These are phyloP conservation scores for Pholiota microspora DNA, from an alignment of 768 basidiomycete species.

Conservation along the genomic window DNA sequence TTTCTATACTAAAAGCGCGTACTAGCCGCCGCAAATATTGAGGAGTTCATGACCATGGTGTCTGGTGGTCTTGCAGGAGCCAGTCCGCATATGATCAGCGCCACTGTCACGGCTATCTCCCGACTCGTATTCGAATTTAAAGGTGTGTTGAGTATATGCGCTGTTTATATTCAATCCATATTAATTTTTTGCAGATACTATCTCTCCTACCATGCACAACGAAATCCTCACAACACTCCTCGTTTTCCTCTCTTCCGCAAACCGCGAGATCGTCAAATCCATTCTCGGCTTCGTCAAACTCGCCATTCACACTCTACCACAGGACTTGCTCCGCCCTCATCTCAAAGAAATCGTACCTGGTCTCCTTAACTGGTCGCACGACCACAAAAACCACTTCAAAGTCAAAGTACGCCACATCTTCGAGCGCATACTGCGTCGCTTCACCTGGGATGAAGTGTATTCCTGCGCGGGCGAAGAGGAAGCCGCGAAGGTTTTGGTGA, in stretches of 20 bases:
- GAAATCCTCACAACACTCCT: constrained; percentile 86
- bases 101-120: constrained; percentile 91
- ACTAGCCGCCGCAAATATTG: constrained; percentile 66
- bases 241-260: constrained; percentile 90
- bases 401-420: constrained; percentile 95
- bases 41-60: constrained; percentile 96
- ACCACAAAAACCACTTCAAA: constrained; percentile 99
- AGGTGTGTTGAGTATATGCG: constrained; percentile 50
- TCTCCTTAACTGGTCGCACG: constrained; percentile 89
- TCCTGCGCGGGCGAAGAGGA: constrained; percentile 74
- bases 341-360: constrained; percentile 78
- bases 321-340: constrained; percentile 71
- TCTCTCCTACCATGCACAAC: constrained; percentile 68
- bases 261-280: constrained; percentile 98
- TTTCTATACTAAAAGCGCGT: background rate
- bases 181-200: constrained; percentile 45
- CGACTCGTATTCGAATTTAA: constrained; percentile 95
- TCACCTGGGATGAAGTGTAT: constrained; percentile 84
- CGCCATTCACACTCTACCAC: constrained; percentile 79
- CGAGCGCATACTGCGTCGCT: constrained; percentile 90
- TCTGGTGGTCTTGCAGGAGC: constrained; percentile 92
- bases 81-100: constrained; percentile 97
- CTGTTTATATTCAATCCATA: background rate
- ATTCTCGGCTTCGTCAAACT: constrained; percentile 94
- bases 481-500: constrained; percentile 83